These are phyloP conservation scores for Ophiocytium majus DNA, from an alignment of 352 stramenopile species.

Conservation along the genomic window DNA sequence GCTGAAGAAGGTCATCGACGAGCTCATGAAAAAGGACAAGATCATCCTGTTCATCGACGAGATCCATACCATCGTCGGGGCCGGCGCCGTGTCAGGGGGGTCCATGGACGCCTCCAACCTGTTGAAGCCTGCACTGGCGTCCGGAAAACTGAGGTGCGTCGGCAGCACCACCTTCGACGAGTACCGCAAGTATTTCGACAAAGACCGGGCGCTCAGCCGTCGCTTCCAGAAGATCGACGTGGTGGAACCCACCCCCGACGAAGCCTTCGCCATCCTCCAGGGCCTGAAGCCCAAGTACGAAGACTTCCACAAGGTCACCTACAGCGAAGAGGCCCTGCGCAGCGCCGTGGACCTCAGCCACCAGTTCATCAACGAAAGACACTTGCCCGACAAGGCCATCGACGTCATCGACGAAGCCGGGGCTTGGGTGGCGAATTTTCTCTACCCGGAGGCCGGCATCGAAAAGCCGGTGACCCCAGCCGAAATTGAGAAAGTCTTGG, in stretches of 20 bases:
- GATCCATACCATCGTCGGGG: conserved; percentile 91
- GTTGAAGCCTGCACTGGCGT: conserved; percentile 93
- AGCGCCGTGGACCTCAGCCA: conserved; percentile 87
- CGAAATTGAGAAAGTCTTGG: neutral
- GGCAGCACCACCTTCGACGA: conserved; percentile 96
- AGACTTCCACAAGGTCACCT: conserved; percentile 90
- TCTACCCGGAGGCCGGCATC: too few relatives aligned
- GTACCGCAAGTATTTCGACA: conserved; percentile 96
- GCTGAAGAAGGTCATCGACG: too few relatives aligned
- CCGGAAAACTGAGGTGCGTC: conserved; percentile 91
- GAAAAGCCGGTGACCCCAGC: too few relatives aligned
- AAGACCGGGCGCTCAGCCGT: conserved; percentile 94
- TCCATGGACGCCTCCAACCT: conserved; percentile 95
- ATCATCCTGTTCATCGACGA: conserved; percentile 99
- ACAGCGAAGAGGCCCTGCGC: conserved; percentile 86
- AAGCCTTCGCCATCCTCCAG: conserved; percentile 92
- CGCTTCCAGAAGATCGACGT: conserved; percentile 95
- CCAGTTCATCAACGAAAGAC: conserved; percentile 84
- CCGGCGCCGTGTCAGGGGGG: conserved; percentile 78
- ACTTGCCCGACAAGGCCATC: conserved; percentile 89
- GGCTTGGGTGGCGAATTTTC: too few relatives aligned
- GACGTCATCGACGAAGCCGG: conserved; percentile 63
- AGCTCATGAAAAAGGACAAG: conserved; percentile 86
- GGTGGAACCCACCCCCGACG: conserved; percentile 84
- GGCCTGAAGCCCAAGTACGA: conserved; percentile 94